Percentiles rank a stretch among this genome's conserved stretches.
Evolutionary conservation across 805 yeast genomes (phyloP).

Genomic region (Millerozyma acaciae): DNA sequence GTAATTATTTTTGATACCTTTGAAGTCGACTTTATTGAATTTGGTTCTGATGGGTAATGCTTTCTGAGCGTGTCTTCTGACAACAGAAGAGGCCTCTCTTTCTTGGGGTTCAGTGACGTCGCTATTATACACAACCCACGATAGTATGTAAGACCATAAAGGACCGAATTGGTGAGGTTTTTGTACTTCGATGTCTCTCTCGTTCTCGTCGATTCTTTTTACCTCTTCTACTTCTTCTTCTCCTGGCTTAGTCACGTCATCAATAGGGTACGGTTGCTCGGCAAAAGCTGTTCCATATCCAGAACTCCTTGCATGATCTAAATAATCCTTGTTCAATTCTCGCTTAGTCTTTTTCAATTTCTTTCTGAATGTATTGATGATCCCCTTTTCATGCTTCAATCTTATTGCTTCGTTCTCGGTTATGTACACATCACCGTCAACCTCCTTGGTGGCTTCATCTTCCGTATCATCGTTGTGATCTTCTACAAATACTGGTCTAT

Average conservation of each 20-base stretch:
- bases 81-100: background rate
- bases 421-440: conserved; percentile 4
- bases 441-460: conserved; percentile 12
- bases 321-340: conserved; percentile 15
- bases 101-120: background rate
- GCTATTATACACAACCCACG: conserved; percentile 32
- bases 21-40: conserved; percentile 5
- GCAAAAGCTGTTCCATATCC: conserved; percentile 12
- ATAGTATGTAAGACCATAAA: conserved; percentile 33
- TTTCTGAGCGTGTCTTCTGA: conserved; percentile 2
- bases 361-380: conserved; percentile 13
- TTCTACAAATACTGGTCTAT: too few species aligned
- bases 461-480: conserved; percentile 4
- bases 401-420: conserved; percentile 10
- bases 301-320: background rate
- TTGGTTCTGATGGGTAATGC: conserved; percentile 6
- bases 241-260: conserved; percentile 6
- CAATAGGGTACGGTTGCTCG: conserved; percentile 3
- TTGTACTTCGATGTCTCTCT: background rate
- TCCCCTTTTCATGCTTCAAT: conserved; percentile 13
- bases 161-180: conserved; percentile 27
- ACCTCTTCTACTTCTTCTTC: conserved; percentile 11
- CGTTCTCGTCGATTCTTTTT: conserved; percentile 7
- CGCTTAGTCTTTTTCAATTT: conserved; percentile 21
- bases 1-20: conserved; percentile 15